phyloP scores from a whole-genome alignment of 768 basidiomycete species.

The Boletus pseudo-olivaceus region DNA sequence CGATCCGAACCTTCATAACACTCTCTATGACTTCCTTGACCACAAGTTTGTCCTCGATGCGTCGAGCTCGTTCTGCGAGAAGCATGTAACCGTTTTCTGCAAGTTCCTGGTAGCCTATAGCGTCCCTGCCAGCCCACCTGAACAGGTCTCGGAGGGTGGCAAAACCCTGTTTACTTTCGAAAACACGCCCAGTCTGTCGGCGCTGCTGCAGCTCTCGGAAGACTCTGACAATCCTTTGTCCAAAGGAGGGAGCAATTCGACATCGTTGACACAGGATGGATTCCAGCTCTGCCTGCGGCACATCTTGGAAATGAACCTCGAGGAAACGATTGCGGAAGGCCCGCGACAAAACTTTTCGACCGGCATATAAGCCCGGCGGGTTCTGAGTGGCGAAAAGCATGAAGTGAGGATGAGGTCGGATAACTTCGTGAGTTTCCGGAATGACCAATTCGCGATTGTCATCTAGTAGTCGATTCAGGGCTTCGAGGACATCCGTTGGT shows the following conservation, averaged over 20 bases:
- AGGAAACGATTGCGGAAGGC: conserved; percentile 97
- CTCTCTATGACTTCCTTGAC: conserved; percentile 93
- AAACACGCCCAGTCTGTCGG: conserved; percentile 85
- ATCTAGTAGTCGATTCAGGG: conserved; percentile 92
- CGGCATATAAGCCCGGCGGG: conserved; percentile 92
- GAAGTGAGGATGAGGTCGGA: conserved; percentile 91
- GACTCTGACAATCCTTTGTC: conserved; percentile 83
- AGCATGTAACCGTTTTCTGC: conserved; percentile 98
- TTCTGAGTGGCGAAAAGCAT: conserved; percentile 99
- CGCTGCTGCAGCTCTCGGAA: conserved; percentile 93
- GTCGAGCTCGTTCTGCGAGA: conserved; percentile 84
- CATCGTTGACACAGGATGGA: conserved; percentile 92
- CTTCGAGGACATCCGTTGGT: conserved; percentile 96
- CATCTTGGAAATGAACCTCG: conserved; percentile 96
- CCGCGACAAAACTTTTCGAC: conserved; percentile 89
- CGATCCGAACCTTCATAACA: conserved; percentile 82
- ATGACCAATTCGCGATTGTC: conserved; percentile 96
- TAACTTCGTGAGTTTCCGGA: conserved; percentile 93
- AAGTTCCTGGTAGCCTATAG: conserved; percentile 85
- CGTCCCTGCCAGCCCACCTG: conserved; percentile 92
- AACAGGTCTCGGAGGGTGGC: conserved; percentile 96
- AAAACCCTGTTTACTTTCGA: conserved; percentile 96
- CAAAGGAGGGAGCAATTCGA: conserved; percentile 91
- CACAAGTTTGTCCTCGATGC: conserved; percentile 77
- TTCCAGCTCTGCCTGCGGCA: conserved; percentile 90